A percentile compares a stretch with the other conserved stretches of the same genome.
phyloP scores from a whole-genome alignment of 345 rosid genomes.

The Carallia pectinifolia region DNA sequence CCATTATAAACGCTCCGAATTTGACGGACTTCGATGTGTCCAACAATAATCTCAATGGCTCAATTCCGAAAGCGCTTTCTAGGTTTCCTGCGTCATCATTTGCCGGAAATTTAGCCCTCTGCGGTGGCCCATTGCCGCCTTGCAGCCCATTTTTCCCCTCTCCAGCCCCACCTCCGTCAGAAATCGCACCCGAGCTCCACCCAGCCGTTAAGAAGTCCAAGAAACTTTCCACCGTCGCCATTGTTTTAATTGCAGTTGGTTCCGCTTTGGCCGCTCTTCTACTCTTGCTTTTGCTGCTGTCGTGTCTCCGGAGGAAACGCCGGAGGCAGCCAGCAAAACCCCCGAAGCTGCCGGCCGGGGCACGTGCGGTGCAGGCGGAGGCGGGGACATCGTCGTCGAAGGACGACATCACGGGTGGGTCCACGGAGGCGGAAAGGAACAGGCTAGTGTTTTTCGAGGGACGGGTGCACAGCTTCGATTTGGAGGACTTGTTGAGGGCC shows the following conservation, averaged over 20 bases:
- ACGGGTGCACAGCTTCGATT: constrained; percentile 78
- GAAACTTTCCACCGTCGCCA: constrained; percentile 61
- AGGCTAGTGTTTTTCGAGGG: constrained; percentile 80
- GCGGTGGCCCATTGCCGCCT: constrained; percentile 72
- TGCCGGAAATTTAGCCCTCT: constrained; percentile 68
- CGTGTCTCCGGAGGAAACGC: constrained; percentile 43
- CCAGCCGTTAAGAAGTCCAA: constrained; percentile 38
- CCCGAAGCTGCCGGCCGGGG: constrained; percentile 17
- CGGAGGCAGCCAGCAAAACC: constrained; percentile 36
- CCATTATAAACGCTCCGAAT: constrained; percentile 39
- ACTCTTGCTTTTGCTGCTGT: constrained; percentile 47
- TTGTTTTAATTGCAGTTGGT: constrained; percentile 62
- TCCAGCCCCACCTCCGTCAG: constrained; percentile 62
- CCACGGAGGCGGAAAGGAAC: constrained; percentile 18
- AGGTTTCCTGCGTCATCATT: constrained; percentile 55
- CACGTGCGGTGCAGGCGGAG: constrained; percentile 22
- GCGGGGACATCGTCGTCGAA: constrained; percentile 50
- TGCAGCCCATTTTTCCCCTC: constrained; percentile 75
- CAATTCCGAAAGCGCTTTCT: constrained; percentile 53
- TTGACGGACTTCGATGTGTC: constrained; percentile 64
- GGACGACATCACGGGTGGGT: constrained; percentile 76
- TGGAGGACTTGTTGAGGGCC: constrained; percentile 91
- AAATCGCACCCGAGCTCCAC: constrained; percentile 10
- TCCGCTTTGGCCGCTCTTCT: constrained; percentile 36
- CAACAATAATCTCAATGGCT: constrained; percentile 76